Evolutionary conservation across 2,329 filamentous ascomycete genomes (phyloP).

Genomic region (Neonectria coccinea): DNA sequence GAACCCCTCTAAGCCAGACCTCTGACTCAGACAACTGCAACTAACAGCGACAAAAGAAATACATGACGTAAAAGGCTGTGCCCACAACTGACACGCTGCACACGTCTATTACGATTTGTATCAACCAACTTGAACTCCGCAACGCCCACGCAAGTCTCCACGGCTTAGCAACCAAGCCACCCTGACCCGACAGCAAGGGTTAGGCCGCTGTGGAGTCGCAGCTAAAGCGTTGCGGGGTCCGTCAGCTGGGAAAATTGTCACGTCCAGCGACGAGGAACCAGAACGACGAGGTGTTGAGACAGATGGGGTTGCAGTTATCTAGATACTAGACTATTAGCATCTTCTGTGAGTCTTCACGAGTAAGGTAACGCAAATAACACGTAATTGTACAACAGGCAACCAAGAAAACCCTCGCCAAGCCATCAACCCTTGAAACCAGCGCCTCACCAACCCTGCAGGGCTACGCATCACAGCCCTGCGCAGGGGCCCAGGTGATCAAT

Average conservation of each 20-base stretch:
- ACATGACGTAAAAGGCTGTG: neutral
- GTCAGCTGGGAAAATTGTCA: neutral
- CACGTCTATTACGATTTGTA: neutral
- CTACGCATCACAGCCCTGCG: constrained; percentile 5
- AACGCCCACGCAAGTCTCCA: neutral
- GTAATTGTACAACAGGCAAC: neutral
- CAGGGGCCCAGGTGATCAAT: constrained; percentile 2
- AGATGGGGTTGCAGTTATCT: neutral
- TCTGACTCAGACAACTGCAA: neutral
- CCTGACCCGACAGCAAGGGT: neutral
- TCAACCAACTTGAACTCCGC: neutral
- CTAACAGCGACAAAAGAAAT: neutral
- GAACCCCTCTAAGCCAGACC: too few relatives aligned
- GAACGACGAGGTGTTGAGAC: neutral
- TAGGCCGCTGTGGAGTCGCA: neutral
- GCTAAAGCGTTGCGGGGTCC: neutral
- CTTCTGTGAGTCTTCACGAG: neutral
- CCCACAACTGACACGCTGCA: neutral
- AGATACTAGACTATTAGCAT: neutral
- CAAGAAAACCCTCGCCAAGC: too few relatives aligned
- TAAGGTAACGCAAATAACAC: too few relatives aligned
- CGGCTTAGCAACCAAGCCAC: neutral
- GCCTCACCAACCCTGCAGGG: constrained; percentile 9
- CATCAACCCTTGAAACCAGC: neutral
- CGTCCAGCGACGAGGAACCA: neutral